phyloP scores from a whole-genome alignment of 306 rosid genomes.

The Gynostemma pentaphyllum region DNA sequence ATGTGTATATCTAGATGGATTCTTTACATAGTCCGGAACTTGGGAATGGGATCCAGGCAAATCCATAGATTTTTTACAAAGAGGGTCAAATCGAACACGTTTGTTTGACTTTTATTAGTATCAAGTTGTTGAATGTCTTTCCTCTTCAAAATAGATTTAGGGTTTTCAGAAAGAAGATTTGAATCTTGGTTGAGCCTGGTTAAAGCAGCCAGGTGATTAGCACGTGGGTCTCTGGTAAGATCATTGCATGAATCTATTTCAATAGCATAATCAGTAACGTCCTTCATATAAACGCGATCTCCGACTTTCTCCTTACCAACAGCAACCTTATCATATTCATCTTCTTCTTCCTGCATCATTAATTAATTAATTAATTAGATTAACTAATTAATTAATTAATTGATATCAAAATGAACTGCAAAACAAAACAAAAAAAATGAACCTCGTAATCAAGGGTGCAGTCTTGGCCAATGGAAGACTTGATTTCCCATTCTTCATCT shows the following conservation, averaged over 20 bases:
- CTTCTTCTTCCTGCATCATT: conserved; percentile 92
- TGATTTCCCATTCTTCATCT: conserved; percentile 77
- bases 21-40: conserved; percentile 67
- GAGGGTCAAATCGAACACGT: conserved; percentile 77
- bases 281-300: conserved; percentile 63
- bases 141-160: conserved; percentile 82
- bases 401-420: not conserved
- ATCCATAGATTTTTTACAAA: conserved; percentile 30
- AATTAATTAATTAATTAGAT: too few species aligned
- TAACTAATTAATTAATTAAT: too few species aligned
- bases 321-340: conserved; percentile 77
- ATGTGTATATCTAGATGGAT: conserved; percentile 58
- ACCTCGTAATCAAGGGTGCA: conserved; percentile 86
- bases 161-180: conserved; percentile 40
- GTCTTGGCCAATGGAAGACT: conserved; percentile 68
- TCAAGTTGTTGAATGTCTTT: conserved; percentile 35
- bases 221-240: conserved; percentile 67
- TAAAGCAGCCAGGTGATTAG: conserved; percentile 75
- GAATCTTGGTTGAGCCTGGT: conserved; percentile 55
- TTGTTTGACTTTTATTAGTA: conserved; percentile 35
- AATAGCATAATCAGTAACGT: conserved; percentile 47
- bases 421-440: not conserved
- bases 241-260: conserved; percentile 37
- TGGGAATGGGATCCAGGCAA: too few species aligned
- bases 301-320: conserved; percentile 43